Evolutionary conservation across 345 rosid genomes (phyloP), one percentile per base, ranked within the genome.

Genomic region (Hibiscus trionum): DNA sequence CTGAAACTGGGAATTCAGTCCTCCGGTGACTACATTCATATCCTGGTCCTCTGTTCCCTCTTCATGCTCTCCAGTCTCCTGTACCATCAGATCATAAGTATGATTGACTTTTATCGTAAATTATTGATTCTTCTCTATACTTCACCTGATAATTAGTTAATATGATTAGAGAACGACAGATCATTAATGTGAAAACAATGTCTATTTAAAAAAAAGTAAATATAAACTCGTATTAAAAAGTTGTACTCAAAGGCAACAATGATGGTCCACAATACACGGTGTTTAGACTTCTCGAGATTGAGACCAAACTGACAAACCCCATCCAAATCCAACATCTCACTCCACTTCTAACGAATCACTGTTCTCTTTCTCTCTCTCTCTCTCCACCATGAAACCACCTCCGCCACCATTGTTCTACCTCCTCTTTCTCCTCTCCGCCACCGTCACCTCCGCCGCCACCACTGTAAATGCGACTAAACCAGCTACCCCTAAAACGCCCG

Each of bases 381-480:
- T 49, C 59, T 64, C 78, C 79, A 66, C 83, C 76, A 90, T 90
- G 93, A 77, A 67, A 37, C 82, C 71, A 21, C 80, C 75, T 19
- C 72, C 80, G 60, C 73, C 56, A 12, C 70, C 78, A 53, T 27
- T 63, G 56, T 80, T 73, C 66, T 11, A 46, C 75, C 47, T 74
- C 81, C 24, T 81, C 50, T 39, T 81, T 75, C 50, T 78, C 66
- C 65, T 82, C 66, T 63, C 64, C 69, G 12, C 77, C 79, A 31
- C 79, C 62, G 14, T 26, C 29, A 7, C 58, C 56, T 26, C 70
- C 44, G 37, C 75, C 63, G 72, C 55, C 58, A 10, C 71, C 75
- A 44, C 79, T 27, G 27, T 53, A 53, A 59, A 67, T 73, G 73
- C 83, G 46, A 71, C 84, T 55, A n/a, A 55, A 31, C 46, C 61